Evolutionary conservation across 495 filamentous ascomycete species (phyloP), one percentile per base, ranked within the genome.

Genomic region (Trypethelium eluteriae): DNA sequence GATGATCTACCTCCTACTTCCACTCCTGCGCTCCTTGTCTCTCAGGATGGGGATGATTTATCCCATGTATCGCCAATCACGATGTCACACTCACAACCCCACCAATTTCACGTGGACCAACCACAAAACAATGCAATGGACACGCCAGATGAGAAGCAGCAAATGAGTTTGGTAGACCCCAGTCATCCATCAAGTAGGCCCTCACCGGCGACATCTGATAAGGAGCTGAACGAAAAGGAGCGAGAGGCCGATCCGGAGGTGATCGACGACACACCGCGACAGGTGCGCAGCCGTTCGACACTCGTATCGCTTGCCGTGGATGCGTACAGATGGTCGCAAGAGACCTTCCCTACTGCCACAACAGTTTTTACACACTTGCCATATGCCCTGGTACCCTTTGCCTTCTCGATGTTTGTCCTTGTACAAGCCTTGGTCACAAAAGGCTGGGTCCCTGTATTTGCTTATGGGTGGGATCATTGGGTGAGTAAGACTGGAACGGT

Each of bases 381-480:
- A 2, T 84, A 83, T 46, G 81, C 84, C 0, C 79, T 88, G 1
- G 77, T 89, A 0, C 86, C 86, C 3, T 89, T 89, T 69, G 82
- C 85, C 1, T 81, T 89, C 62, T 74, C 80, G 65, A 88, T 89
- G 85, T 89, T 89, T 67, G 79, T 89, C 39, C 81, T 89, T 6
- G 86, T 88, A 1, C 85, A 89, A 69, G 85, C 80, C 0, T 76
- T 89, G 35, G 85, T 86, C 9, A 86, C 83, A 5, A 88, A 86
- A 65, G 86, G 86, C 16, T 88, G 86, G 86, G 84, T 89, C 0
- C 78, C 79, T 0, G 84, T 88, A 2, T 88, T 88, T 69, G 86
- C 85, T 0, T 80, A 85, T 68, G 86, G 86, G 18, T 89, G 85
- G 85, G 81, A 87, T 66, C 81, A 84, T 61, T 88, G 86, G 86